These are phyloP conservation scores for Ampelocalamus luodianensis DNA, from an alignment of 176 grass and related monocot genomes.

Conservation along the genomic window DNA sequence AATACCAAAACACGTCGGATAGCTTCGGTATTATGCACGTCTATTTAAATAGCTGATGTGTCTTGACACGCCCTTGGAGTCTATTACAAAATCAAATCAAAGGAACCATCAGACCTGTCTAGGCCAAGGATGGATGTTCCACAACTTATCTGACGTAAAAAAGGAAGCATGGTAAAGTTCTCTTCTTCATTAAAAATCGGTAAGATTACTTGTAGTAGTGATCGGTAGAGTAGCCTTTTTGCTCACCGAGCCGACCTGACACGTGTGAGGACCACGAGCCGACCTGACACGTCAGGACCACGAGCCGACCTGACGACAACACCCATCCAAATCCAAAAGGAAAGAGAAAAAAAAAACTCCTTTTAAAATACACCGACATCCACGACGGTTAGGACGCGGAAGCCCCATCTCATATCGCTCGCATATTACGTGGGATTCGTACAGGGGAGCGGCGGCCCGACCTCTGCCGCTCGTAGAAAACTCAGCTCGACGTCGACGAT, in stretches of 20 bases:
- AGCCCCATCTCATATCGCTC: not conserved
- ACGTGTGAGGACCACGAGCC: not conserved
- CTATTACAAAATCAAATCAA: no score
- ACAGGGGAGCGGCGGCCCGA: not conserved
- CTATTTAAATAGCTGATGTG: no score
- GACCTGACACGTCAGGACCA: not conserved
- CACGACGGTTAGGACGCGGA: not conserved
- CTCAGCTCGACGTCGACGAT: not conserved
- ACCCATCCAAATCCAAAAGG: not conserved
- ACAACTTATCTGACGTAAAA: no score
- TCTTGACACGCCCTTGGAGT: no score
- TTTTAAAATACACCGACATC: not conserved
- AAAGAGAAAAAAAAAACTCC: not conserved
- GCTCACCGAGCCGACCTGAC: not conserved
- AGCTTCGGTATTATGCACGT: no score
- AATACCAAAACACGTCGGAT: no score
- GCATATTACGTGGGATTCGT: not conserved
- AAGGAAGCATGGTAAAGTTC: no score
- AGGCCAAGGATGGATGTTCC: no score
- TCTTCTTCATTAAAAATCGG: no score
- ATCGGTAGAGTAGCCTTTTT: no score
- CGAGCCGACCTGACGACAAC: not conserved
- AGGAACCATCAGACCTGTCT: no score
- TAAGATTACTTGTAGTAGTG: no score
- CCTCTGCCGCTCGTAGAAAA: not conserved